phyloP scores from a whole-genome alignment of 345 rosid genomes.

The Iberis pinnata region DNA sequence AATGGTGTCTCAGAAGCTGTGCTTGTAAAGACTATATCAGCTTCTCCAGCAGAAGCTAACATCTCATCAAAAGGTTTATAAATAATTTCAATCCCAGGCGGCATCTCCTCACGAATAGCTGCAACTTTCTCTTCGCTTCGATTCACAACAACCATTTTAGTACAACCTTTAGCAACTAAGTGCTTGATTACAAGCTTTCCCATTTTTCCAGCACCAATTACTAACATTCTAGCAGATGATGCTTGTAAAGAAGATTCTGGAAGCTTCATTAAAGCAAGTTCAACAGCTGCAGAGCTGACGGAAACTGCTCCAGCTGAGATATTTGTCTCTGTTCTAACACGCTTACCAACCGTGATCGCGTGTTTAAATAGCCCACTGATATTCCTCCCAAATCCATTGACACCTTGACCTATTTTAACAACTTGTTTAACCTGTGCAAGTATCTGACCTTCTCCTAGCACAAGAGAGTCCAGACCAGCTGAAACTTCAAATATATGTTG shows the following conservation, averaged over 20 bases:
- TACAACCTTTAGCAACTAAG: constrained; percentile 71
- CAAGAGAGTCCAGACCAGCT: constrained; percentile 85
- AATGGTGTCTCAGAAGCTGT: constrained; percentile 80
- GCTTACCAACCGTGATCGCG: constrained; percentile 63
- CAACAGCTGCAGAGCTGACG: constrained; percentile 78
- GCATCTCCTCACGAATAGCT: constrained; percentile 61
- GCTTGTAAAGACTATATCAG: constrained; percentile 88
- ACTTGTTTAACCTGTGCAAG: constrained; percentile 79
- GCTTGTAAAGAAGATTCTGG: constrained; percentile 36
- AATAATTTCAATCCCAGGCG: constrained; percentile 49
- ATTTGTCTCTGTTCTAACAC: constrained; percentile 65
- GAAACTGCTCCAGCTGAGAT: constrained; percentile 73
- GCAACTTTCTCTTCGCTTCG: constrained; percentile 71
- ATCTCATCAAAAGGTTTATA: constrained; percentile 63
- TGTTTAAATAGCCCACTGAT: constrained; percentile 67
- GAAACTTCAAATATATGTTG: constrained; percentile 93
- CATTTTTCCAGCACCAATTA: constrained; percentile 77
- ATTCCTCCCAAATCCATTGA: constrained; percentile 61
- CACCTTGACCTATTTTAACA: constrained; percentile 62
- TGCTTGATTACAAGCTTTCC: constrained; percentile 79
- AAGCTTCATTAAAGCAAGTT: constrained; percentile 60
- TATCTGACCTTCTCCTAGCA: constrained; percentile 75
- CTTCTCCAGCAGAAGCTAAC: constrained; percentile 69
- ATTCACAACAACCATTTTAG: constrained; percentile 54
- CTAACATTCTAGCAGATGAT: constrained; percentile 49